These are phyloP conservation scores for Pisolithus orientalis DNA, from an alignment of 768 basidiomycete genomes.

Conservation along the genomic window DNA sequence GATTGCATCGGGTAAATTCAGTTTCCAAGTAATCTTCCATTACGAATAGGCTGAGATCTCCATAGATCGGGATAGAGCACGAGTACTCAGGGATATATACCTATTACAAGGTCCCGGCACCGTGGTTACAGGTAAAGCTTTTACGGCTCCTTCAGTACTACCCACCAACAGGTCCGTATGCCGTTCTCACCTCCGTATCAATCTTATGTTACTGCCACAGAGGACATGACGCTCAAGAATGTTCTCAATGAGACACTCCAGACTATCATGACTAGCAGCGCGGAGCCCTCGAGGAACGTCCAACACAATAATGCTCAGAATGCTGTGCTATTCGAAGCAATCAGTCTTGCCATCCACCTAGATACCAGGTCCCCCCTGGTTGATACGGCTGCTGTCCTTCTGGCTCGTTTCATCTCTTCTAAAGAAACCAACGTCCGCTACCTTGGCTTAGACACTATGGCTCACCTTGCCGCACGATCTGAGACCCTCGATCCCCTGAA, in stretches of 20 bases:
- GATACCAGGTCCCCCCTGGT: constrained; percentile 89
- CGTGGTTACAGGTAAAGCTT: constrained; percentile 96
- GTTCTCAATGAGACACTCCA: constrained; percentile 80
- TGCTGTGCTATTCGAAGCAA: constrained; percentile 97
- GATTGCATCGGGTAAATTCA: constrained; percentile 65
- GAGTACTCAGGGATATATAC: constrained; percentile 87
- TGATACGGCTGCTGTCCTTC: constrained; percentile 77
- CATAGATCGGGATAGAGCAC: constrained; percentile 82
- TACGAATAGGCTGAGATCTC: constrained; percentile 6
- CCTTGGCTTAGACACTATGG: constrained; percentile 96
- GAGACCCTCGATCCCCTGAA: constrained; percentile 91
- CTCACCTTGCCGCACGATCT: constrained; percentile 91
- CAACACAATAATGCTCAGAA: constrained; percentile 99
- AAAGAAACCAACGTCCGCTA: constrained; percentile 99
- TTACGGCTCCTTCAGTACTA: constrained; percentile 92
- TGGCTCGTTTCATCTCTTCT: constrained; percentile 94
- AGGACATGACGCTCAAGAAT: constrained; percentile 73
- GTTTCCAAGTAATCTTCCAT: background rate
- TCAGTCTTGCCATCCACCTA: constrained; percentile 91
- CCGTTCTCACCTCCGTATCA: background rate
- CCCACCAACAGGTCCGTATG: constrained; percentile 75
- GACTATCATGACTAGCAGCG: constrained; percentile 85
- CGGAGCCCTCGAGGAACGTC: constrained; percentile 88
- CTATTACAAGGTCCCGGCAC: constrained; percentile 96
- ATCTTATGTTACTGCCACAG: constrained; percentile 33